A percentile compares a stretch with the other conserved stretches of the same genome.
These are phyloP conservation scores for Zalerion maritima DNA, from an alignment of 495 filamentous ascomycete genomes.

Conservation along the genomic window DNA sequence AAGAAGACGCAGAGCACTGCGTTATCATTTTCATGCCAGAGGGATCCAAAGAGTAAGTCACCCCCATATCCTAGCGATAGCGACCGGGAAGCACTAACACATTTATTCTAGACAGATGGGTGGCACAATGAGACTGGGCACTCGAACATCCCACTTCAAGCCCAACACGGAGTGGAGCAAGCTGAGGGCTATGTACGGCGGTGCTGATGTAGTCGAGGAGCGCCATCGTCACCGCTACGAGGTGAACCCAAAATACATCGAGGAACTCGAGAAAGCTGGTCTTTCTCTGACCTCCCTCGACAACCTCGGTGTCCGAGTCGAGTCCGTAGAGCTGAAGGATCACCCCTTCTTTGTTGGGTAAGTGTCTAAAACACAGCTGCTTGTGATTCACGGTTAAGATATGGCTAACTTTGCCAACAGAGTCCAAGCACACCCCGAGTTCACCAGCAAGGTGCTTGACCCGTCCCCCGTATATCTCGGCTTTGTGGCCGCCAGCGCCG, in stretches of 20 bases:
- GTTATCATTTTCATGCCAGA: slow-evolving; percentile 90
- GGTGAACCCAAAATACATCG: slow-evolving; percentile 55
- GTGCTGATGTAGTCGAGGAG: slow-evolving; percentile 39
- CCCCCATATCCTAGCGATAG: neutral
- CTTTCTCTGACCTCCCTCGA: slow-evolving; percentile 67
- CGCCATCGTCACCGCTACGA: slow-evolving; percentile 64
- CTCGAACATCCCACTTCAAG: slow-evolving; percentile 63
- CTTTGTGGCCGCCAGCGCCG: slow-evolving; percentile 65
- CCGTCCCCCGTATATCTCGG: slow-evolving; percentile 73
- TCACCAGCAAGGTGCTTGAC: slow-evolving; percentile 53
- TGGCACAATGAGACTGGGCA: slow-evolving; percentile 85
- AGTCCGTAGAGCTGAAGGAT: slow-evolving; percentile 75
- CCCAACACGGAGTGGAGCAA: slow-evolving; percentile 63
- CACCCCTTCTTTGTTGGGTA: slow-evolving; percentile 79
- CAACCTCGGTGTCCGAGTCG: slow-evolving; percentile 71
- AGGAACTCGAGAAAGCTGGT: slow-evolving; percentile 39
- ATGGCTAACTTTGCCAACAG: slow-evolving; percentile 6
- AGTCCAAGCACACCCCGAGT: slow-evolving; percentile 84
- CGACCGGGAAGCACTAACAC: slow-evolving; percentile 1
- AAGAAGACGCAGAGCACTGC: slow-evolving; percentile 37
- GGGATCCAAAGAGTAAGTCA: slow-evolving; percentile 17
- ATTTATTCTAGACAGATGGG: slow-evolving; percentile 72
- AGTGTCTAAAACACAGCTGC: slow-evolving; percentile 13
- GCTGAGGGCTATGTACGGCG: slow-evolving; percentile 60
- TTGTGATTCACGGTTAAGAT: slow-evolving; percentile 10